Conservation (phyloP, 2,329 filamentous ascomycete genomes). For the Fusarium sp. region DNA sequence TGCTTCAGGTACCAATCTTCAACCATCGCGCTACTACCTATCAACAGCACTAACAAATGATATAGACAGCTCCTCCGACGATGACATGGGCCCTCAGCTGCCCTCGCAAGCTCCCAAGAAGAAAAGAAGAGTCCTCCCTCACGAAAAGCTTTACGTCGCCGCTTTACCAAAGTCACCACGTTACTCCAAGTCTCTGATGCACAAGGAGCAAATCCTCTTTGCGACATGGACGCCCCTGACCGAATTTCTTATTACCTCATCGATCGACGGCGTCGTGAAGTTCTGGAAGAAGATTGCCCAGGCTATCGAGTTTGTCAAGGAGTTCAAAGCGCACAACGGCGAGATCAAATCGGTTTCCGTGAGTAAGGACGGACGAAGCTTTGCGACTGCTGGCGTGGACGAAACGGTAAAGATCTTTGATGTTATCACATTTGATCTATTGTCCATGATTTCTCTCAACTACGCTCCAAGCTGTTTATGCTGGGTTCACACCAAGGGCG, state of each 20-base stretch:
- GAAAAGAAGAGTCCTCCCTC: conserved; percentile 89
- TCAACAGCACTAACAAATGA: conserved; percentile 21
- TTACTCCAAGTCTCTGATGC: conserved; percentile 98
- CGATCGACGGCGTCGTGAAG: conserved; percentile 95
- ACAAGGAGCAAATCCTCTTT: conserved; percentile 93
- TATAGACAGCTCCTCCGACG: conserved; percentile 79
- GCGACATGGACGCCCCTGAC: conserved; percentile 89
- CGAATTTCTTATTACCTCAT: conserved; percentile 95
- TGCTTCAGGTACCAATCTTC: conserved; percentile 53
- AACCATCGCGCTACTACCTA: conserved; percentile 5
- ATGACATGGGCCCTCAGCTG: conserved; percentile 93
- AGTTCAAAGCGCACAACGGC: conserved; percentile 90
- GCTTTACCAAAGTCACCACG: conserved; percentile 84
- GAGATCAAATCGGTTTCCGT: conserved; percentile 87
- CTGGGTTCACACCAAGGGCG: conserved; percentile 90
- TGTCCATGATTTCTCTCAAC: conserved; percentile 84
- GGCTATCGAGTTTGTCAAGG: conserved; percentile 97
- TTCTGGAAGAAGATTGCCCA: conserved; percentile 98
- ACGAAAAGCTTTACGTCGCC: conserved; percentile 94
- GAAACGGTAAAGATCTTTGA: conserved; percentile 85
- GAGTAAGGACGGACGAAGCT: conserved; percentile 91
- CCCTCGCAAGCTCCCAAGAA: conserved; percentile 87
- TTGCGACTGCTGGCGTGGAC: conserved; percentile 87
- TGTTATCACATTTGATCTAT: conserved; percentile 86
- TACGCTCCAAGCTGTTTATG: conserved; percentile 83